Base-by-base conservation (phyloP, 208 protist genomes). In the Trypanosomatidae sp. region DNA sequence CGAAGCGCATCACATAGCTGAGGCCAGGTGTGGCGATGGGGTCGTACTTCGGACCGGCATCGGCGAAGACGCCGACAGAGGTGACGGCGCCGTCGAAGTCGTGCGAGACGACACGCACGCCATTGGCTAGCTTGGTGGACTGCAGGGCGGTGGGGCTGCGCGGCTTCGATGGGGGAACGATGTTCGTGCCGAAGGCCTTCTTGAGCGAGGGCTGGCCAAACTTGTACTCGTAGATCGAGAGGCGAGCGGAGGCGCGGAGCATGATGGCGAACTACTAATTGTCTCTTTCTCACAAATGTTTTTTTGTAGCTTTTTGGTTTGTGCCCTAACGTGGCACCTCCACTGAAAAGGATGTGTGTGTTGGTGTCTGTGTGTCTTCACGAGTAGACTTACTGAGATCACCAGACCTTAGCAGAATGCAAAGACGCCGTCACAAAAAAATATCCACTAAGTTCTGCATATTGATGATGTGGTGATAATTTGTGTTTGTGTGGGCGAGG, bases 1-100 rank as follows among this genome's bases (percentile, higher is more conserved):
- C 88, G 71, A 86, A 93, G 66, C 91, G 91, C 89, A 96, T 91
- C 53, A 93, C 91, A 74, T 93, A 89, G 81, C 88, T 94, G 17
- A 96, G 80, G 28, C 89, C 91, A 1, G 91, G 91, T n/a, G 78
- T 87, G 60, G 82, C 71, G 33, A 87, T 70, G 36, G 91, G 89
- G 79, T 95, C 91, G 76, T 88, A 94, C 81, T 95, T 95, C 12
- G 89, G 83, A 4, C 91, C 91, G 4, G 89, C 88, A 69, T 93
- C 83, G 53, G 86, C 87, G 77, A 91, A 96, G 17, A 96, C 74
- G 55, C 88, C 91, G 43, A 94, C 66, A 33, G 82, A 80, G 64
- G 80, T 85, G 28, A 89, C 84, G 9, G 89, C 73, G 12, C 88
- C 89, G 53, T 92, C 87, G 5, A 90, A 62, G 47, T 94, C 88